A percentile compares a stretch with the other conserved stretches of the same genome.
phyloP scores from a whole-genome alignment of 2,329 filamentous ascomycete species.

The Cucurbitaria berberidis region DNA sequence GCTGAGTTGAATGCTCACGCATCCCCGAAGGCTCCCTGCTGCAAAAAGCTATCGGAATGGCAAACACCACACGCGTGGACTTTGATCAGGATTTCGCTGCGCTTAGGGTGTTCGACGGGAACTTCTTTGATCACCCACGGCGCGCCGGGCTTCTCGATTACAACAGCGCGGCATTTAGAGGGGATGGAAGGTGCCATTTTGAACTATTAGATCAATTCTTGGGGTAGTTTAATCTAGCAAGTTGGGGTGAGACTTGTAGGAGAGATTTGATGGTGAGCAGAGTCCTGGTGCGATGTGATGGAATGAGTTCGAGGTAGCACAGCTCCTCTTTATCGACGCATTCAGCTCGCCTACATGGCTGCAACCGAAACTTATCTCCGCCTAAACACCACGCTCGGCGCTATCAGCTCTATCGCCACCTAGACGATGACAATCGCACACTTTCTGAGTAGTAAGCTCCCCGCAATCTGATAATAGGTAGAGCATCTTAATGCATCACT shows the following conservation, averaged over 20 bases:
- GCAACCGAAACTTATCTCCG: not conserved
- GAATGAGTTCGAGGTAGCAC: not conserved
- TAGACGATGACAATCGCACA: too few relatives aligned
- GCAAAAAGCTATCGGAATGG: slow-evolving; percentile 62
- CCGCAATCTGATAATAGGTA: too few relatives aligned
- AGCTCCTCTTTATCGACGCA: not conserved
- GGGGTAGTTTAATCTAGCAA: not conserved
- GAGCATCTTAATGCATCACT: too few relatives aligned
- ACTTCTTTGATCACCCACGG: slow-evolving; percentile 66
- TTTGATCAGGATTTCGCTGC: slow-evolving; percentile 71
- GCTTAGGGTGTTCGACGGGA: slow-evolving; percentile 61
- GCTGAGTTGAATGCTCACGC: not conserved
- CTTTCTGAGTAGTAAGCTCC: too few relatives aligned
- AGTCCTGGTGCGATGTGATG: not conserved
- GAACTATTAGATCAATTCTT: not conserved
- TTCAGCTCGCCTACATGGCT: not conserved
- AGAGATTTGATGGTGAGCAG: not conserved
- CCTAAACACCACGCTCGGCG: not conserved
- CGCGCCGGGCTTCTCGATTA: slow-evolving; percentile 60
- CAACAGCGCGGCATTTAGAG: slow-evolving; percentile 70
- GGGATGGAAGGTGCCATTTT: slow-evolving; percentile 52
- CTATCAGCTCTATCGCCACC: too few relatives aligned
- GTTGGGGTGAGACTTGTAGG: not conserved
- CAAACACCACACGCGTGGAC: slow-evolving; percentile 76
- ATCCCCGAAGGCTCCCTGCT: slow-evolving; percentile 29